A percentile compares a stretch with the other conserved stretches of the same genome.
Evolutionary conservation across 257 asterid species (phyloP).

Genomic region (Jaltomata sinuosa): DNA sequence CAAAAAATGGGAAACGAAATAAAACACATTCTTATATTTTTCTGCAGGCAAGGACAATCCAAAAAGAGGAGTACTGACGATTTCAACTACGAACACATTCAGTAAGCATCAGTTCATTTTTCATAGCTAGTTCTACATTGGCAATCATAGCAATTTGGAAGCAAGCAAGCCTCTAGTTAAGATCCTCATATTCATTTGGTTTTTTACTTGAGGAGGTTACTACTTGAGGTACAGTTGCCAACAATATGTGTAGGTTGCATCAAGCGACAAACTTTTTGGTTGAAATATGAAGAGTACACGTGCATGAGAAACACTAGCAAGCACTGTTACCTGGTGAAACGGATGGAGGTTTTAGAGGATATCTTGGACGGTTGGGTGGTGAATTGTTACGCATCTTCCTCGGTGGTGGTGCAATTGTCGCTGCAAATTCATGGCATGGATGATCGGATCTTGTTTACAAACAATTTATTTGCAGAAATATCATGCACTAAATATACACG

Average conservation of each 20-base stretch:
- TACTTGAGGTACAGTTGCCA: neutral
- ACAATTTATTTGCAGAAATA: neutral
- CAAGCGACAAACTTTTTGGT: neutral
- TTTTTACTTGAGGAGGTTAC: neutral
- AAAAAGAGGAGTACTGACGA: neutral
- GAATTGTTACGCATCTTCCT: constrained; percentile 28
- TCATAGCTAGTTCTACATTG: neutral
- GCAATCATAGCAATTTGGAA: neutral
- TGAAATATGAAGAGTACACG: neutral
- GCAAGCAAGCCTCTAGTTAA: neutral
- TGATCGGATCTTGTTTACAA: neutral
- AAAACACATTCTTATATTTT: neutral
- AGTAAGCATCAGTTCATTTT: neutral
- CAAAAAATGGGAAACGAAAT: neutral
- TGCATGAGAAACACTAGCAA: neutral
- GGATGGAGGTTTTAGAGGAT: constrained; percentile 37
- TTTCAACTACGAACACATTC: neutral
- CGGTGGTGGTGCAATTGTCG: constrained; percentile 23
- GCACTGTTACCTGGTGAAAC: constrained; percentile 53
- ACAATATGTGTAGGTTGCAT: neutral
- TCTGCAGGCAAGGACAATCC: neutral
- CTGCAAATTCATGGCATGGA: constrained; percentile 1
- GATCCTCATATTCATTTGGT: neutral
- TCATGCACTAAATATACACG: neutral
- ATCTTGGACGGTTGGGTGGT: constrained; percentile 23